Base-by-base conservation (phyloP, 441 rosid species). In the Arabidopsis hybrid region DNA sequence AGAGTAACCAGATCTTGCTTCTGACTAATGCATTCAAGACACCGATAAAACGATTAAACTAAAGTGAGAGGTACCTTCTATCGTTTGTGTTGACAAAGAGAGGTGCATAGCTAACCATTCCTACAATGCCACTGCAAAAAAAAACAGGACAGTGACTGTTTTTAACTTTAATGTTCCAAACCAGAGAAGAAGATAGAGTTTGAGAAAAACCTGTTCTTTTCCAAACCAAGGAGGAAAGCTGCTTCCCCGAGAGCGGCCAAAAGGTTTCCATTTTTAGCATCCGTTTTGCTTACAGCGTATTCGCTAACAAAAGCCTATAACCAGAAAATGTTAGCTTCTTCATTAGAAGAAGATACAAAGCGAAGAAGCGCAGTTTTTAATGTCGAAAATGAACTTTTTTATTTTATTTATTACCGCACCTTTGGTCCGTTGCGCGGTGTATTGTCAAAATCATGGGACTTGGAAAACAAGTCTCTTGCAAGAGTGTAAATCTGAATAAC, bases 21-120 rank as follows among this genome's bases (percentile, higher is more conserved):
- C 7, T 6, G 31, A n/a, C 21, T 10, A 14, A 49, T 2, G 1
- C 58, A 17, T 17, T 57, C 26, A 42, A 42, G 36, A 61, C 11
- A 61, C 36, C 0, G 36, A 60, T 60, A 7, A 40, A 18, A 21
- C 36, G 38, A 3, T 34, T 0, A n/a, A 56, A n/a, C 36, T 13
- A 43, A 43, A 62, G n/a, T 62, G 21, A 8, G n/a, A 68, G 32
- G 17, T 84, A 88, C 96, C 88, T 67, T 78, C 93, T 85, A 60
- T 94, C 82, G 34, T 90, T 90, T 73, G 87, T 9, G 72, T 94
- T 83, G 64, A 91, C 95, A 45, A 94, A 91, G 66, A 94, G 93
- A 2, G 98, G 98, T 52, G 98, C 98, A 81, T 91, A 91, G 79
- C 98, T 90, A 36, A 88, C 95, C 97, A 91, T 94, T 67, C 77